Conservation (phyloP, 1,139 yeast species). For the Entelexis paramagnoliae region DNA sequence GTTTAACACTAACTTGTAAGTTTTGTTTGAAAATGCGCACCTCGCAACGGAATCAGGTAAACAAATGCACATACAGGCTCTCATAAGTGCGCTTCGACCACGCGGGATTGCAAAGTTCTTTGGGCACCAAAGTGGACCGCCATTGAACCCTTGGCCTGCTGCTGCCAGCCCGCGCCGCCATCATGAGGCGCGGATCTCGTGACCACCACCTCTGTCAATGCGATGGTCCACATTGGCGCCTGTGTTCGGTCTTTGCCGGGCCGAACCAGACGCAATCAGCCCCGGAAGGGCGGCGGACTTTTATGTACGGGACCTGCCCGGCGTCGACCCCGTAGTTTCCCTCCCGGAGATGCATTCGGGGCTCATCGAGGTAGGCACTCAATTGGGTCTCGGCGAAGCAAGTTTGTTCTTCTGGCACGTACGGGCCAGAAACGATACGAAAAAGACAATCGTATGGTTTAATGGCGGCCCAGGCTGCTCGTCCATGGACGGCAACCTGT, state of each 20-base stretch:
- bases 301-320: slow-evolving; percentile 33
- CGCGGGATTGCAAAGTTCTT: no score
- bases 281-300: slow-evolving; percentile 30
- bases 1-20: background rate
- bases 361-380: slow-evolving; percentile 33
- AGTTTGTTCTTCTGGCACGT: slow-evolving; percentile 65
- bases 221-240: background rate
- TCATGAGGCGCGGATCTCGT: background rate
- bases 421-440: slow-evolving; percentile 28
- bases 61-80: no score
- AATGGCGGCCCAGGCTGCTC: slow-evolving; percentile 91
- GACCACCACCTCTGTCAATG: background rate
- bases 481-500: slow-evolving; percentile 91
- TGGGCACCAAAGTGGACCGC: no score
- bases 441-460: slow-evolving; percentile 51
- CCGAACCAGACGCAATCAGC: slow-evolving; percentile 5
- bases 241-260: background rate
- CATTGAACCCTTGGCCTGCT: background rate
- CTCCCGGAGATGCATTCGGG: slow-evolving; percentile 39
- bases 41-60: no score
- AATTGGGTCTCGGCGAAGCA: slow-evolving; percentile 29
- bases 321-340: slow-evolving; percentile 26
- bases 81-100: no score
- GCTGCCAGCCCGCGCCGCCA: background rate
- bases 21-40: background rate